These are phyloP conservation scores for Colletotrichum limetticola DNA, from an alignment of 2,329 filamentous ascomycete species.

Conservation along the genomic window DNA sequence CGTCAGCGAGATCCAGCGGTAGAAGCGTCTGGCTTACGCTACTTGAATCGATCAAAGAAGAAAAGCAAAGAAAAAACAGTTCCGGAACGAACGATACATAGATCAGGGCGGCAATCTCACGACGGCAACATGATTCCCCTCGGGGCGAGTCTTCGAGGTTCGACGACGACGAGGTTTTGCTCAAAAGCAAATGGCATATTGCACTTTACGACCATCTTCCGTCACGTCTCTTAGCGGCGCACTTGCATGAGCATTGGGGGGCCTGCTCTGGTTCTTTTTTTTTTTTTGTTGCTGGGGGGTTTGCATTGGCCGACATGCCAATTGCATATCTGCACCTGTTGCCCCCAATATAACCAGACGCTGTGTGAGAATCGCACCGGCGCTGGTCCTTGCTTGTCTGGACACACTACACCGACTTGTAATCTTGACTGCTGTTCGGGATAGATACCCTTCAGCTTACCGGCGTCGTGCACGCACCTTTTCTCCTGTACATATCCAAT, in stretches of 20 bases:
- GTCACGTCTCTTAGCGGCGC: constrained; percentile 22
- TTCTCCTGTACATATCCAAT: constrained; percentile 31
- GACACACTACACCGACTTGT: constrained; percentile 27
- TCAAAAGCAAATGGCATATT: constrained; percentile 24
- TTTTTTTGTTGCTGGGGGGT: neutral
- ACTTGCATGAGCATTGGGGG: constrained; percentile 28
- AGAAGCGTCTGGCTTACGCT: neutral
- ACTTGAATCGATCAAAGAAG: neutral
- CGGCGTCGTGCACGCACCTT: constrained; percentile 22
- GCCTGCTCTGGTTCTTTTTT: neutral
- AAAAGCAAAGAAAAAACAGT: neutral
- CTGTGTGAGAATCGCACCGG: neutral
- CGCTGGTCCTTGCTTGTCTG: constrained; percentile 23
- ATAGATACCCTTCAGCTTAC: constrained; percentile 12
- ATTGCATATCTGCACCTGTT: constrained; percentile 6
- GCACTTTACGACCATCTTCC: constrained; percentile 27
- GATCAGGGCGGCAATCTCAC: constrained; percentile 22
- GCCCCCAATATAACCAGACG: neutral
- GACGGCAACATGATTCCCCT: constrained; percentile 30
- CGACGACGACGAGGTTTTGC: constrained; percentile 30
- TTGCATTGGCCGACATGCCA: neutral
- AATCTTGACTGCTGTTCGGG: constrained; percentile 26
- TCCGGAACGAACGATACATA: constrained; percentile 1
- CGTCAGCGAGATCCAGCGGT: constrained; percentile 36
- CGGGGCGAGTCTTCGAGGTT: constrained; percentile 27